Conservation (phyloP, 495 filamentous ascomycete species). For the Aspergillus carlsbadensis region DNA sequence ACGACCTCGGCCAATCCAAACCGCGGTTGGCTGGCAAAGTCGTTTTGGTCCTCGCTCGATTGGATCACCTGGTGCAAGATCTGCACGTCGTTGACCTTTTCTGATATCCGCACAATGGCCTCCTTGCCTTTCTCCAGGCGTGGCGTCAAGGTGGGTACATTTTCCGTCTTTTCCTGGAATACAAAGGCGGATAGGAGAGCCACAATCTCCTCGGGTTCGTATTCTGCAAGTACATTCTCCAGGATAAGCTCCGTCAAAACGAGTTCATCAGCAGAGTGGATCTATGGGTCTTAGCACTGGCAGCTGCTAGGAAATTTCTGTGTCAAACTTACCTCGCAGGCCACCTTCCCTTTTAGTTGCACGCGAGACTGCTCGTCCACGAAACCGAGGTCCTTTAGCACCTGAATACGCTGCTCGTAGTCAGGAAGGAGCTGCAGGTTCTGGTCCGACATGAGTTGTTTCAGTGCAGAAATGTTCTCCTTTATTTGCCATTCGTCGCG, state of each 20-base stretch:
- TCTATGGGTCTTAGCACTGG: conserved; percentile 38
- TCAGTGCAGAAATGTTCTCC: conserved; percentile 82
- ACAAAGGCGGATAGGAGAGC: conserved; percentile 93
- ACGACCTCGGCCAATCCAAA: conserved; percentile 97
- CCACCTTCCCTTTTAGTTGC: conserved; percentile 95
- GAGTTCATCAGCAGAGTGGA: conserved; percentile 97
- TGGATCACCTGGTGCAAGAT: conserved; percentile 87
- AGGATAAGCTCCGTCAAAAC: conserved; percentile 94
- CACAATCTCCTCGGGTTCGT: conserved; percentile 94
- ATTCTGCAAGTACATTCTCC: conserved; percentile 93
- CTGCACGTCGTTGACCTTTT: conserved; percentile 87
- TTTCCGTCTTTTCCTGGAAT: conserved; percentile 96
- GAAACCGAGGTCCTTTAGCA: conserved; percentile 86
- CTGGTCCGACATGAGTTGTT: conserved; percentile 88
- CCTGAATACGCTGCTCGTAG: conserved; percentile 91
- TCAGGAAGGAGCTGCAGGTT: conserved; percentile 97
- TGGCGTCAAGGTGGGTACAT: conserved; percentile 76
- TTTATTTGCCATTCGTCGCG: conserved; percentile 93
- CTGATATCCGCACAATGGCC: conserved; percentile 82
- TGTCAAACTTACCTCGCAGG: conserved; percentile 70
- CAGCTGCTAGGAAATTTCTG: too few relatives aligned
- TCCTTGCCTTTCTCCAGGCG: conserved; percentile 80
- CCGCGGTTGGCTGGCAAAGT: conserved; percentile 81
- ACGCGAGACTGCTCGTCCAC: conserved; percentile 82
- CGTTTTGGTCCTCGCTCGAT: conserved; percentile 81